phyloP scores from a whole-genome alignment of 1,139 yeast species.

The Candida sp. region DNA sequence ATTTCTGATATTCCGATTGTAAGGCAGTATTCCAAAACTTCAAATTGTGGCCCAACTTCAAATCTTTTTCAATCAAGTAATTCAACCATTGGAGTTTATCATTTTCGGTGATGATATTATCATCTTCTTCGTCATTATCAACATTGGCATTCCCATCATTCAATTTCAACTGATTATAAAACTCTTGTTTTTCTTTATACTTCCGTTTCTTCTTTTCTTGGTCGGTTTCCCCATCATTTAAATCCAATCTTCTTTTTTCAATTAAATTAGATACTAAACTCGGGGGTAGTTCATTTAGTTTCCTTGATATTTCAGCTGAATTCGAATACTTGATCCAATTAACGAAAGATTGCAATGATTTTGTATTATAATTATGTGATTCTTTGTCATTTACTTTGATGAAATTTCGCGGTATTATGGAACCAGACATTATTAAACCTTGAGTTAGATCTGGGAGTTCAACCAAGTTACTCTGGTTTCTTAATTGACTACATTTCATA shows the following conservation, averaged over 20 bases:
- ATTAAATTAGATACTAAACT: conserved; percentile 29
- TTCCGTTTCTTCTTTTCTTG: conserved; percentile 22
- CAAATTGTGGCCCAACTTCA: conserved; percentile 39
- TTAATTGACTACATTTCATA: conserved; percentile 15
- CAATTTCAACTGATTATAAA: conserved; percentile 33
- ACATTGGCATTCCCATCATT: conserved; percentile 19
- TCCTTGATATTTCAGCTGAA: conserved; percentile 18
- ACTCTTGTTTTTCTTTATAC: conserved; percentile 33
- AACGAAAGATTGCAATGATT: conserved; percentile 33
- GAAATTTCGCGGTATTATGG: conserved; percentile 23
- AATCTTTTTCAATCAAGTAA: conserved; percentile 42
- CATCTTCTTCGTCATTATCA: conserved; percentile 29
- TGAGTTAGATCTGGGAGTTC: conserved; percentile 57
- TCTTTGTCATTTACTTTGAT: conserved; percentile 14
- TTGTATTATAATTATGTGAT: conserved; percentile 28
- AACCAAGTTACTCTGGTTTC: conserved; percentile 20
- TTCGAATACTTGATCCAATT: conserved; percentile 35
- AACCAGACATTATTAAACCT: conserved; percentile 54
- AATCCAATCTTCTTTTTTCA: conserved; percentile 34
- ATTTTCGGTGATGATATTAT: conserved; percentile 21
- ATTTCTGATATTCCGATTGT: conserved; percentile 22
- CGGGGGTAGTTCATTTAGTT: conserved; percentile 31
- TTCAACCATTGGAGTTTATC: conserved; percentile 38
- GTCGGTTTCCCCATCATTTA: conserved; percentile 27
- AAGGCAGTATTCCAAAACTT: conserved; percentile 34